phyloP scores from a whole-genome alignment of 305 asterid species.

The Fraxinus baroniana region DNA sequence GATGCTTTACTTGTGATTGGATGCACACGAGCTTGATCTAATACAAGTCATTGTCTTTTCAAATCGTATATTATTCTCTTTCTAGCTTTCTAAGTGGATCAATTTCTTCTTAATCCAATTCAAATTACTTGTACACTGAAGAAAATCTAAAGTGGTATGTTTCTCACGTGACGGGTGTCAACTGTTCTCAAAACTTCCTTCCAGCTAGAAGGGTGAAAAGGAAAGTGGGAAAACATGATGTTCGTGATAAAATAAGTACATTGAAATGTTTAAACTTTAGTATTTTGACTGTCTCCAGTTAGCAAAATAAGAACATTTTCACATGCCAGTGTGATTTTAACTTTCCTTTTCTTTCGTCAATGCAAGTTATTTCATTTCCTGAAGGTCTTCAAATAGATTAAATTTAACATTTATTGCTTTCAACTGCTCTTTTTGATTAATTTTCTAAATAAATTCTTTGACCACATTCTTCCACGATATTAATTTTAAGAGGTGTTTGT shows the following conservation, averaged over 20 bases:
- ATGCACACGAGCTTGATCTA: constrained; percentile 13
- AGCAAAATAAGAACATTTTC: background rate
- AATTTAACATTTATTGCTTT: background rate
- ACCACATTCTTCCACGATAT: background rate
- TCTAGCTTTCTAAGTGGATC: background rate
- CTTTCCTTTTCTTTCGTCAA: background rate
- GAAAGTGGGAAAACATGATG: background rate
- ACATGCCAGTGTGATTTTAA: background rate
- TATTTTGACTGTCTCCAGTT: background rate
- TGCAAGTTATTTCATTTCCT: background rate
- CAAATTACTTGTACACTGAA: background rate
- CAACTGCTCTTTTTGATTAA: background rate
- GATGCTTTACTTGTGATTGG: background rate
- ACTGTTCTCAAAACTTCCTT: background rate
- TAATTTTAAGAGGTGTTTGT: background rate
- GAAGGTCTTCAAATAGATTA: background rate
- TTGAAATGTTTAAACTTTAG: background rate
- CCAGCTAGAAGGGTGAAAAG: background rate
- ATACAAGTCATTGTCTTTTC: background rate
- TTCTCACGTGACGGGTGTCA: background rate
- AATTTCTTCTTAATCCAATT: background rate
- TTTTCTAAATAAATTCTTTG: background rate
- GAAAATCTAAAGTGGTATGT: constrained; percentile 2
- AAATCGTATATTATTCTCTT: background rate
- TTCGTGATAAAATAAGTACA: background rate